phyloP scores from a whole-genome alignment of 2,329 filamentous ascomycete species.

The Neoascochyta sp. region DNA sequence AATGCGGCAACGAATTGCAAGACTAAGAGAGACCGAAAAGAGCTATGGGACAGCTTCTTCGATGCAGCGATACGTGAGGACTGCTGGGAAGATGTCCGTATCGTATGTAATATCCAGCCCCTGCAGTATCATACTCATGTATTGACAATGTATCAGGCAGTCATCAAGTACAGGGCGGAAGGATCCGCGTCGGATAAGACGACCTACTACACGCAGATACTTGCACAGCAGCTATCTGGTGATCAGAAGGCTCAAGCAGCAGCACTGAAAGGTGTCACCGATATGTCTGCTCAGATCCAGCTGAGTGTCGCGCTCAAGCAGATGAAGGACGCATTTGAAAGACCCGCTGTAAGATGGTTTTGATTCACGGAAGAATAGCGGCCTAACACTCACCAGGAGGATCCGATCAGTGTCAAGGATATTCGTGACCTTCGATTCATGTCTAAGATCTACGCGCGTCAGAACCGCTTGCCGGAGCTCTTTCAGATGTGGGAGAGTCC shows the following conservation, averaged over 20 bases:
- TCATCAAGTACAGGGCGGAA: conserved; percentile 29
- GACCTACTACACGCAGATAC: conserved; percentile 25
- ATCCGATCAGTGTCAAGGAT: conserved; percentile 24
- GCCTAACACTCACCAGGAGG: conserved; percentile 19
- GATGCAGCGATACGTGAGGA: conserved; percentile 25
- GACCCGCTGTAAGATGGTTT: conserved; percentile 19
- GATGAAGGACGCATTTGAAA: conserved; percentile 27
- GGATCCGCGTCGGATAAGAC: conserved; percentile 18
- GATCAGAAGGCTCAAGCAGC: conserved; percentile 16
- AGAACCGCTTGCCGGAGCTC: conserved; percentile 22
- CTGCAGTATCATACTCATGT: not conserved
- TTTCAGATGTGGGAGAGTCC: conserved; percentile 22
- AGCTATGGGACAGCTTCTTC: conserved; percentile 28
- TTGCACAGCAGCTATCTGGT: conserved; percentile 27
- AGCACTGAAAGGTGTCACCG: conserved; percentile 4
- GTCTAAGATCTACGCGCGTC: conserved; percentile 27
- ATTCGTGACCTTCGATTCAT: conserved; percentile 36
- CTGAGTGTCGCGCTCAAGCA: conserved; percentile 20
- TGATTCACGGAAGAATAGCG: too few relatives aligned
- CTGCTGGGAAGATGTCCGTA: conserved; percentile 36
- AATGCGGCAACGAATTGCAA: conserved; percentile 24
- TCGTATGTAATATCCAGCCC: conserved; percentile 14
- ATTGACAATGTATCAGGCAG: conserved; percentile 23
- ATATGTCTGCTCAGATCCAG: conserved; percentile 17
- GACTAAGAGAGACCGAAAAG: conserved; percentile 20